Conservation (phyloP, 306 rosid species). For the Cicer judaicum region DNA sequence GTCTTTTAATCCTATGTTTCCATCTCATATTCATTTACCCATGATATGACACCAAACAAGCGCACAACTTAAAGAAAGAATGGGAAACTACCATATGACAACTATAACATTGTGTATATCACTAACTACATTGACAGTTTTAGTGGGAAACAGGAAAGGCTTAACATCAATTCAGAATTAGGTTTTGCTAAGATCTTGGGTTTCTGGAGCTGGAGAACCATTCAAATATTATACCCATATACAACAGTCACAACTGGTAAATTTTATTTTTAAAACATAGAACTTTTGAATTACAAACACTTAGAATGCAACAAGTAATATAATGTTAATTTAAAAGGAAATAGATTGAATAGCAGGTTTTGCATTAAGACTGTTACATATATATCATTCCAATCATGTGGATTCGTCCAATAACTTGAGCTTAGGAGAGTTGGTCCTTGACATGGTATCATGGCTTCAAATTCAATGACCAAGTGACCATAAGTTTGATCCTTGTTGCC, state of each 20-base stretch:
- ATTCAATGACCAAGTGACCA: conserved; percentile 30
- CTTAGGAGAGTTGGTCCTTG: conserved; percentile 20
- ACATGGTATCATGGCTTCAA: conserved; percentile 36
- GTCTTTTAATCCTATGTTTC: conserved; percentile 29
- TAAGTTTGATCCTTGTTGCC: conserved; percentile 14
- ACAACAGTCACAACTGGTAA: conserved; percentile 3
- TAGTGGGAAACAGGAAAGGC: conserved; percentile 14
- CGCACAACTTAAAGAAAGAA: conserved; percentile 8
- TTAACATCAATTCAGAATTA: conserved; percentile 3
- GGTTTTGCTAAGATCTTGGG: conserved; percentile 4
- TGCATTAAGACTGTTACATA: conserved; percentile 31
- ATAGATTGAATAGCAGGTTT: conserved; percentile 12
- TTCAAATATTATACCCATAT: conserved; percentile 16
- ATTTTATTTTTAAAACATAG: conserved; percentile 10
- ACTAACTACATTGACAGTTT: conserved; percentile 11
- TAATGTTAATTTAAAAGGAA: conserved; percentile 1
- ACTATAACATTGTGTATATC: conserved; percentile 5
- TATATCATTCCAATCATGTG: conserved; percentile 28
- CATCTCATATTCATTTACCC: conserved; percentile 11
- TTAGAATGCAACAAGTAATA: conserved; percentile 18
- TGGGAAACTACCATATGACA: conserved; percentile 5
- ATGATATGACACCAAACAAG: conserved; percentile 24
- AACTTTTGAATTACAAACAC: conserved; percentile 22
- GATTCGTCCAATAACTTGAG: conserved; percentile 17
- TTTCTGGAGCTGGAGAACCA: conserved; percentile 1